These are phyloP conservation scores for Blastobotrys parvus DNA, from an alignment of 805 yeast species.

Conservation along the genomic window DNA sequence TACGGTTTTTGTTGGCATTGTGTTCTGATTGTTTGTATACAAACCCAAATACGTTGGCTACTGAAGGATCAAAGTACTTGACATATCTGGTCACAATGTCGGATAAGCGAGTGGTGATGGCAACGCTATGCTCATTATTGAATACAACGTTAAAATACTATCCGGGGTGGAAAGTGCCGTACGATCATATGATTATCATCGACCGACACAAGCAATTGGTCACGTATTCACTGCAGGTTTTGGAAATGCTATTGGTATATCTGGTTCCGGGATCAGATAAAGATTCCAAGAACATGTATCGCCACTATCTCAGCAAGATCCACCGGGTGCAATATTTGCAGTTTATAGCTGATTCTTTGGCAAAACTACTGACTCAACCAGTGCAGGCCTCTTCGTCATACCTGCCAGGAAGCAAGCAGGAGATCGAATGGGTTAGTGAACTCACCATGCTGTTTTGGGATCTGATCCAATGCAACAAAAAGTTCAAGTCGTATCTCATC, in stretches of 20 bases:
- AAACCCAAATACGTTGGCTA: slow-evolving; percentile 34
- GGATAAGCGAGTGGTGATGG: slow-evolving; percentile 40
- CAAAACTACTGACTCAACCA: slow-evolving; percentile 29
- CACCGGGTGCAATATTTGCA: slow-evolving; percentile 29
- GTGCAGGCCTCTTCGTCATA: slow-evolving; percentile 30
- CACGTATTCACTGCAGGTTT: slow-evolving; percentile 50
- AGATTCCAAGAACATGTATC: slow-evolving; percentile 22
- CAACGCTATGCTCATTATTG: slow-evolving; percentile 56
- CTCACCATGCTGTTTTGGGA: slow-evolving; percentile 66
- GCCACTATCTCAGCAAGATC: slow-evolving; percentile 27
- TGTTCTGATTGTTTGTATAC: slow-evolving; percentile 55
- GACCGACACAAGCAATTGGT: slow-evolving; percentile 32
- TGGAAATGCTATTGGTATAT: slow-evolving; percentile 53
- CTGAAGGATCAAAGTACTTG: slow-evolving; percentile 52
- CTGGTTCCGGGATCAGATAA: slow-evolving; percentile 41
- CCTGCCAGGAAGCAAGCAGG: slow-evolving; percentile 23
- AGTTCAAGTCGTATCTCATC: slow-evolving; percentile 29
- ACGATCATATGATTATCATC: slow-evolving; percentile 22
- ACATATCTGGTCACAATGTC: slow-evolving; percentile 45
- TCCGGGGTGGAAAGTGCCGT: slow-evolving; percentile 29
- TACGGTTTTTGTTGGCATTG: slow-evolving; percentile 53
- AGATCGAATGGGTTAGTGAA: slow-evolving; percentile 43
- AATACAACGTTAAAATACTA: slow-evolving; percentile 42
- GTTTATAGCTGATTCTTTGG: slow-evolving; percentile 24
- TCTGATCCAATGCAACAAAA: slow-evolving; percentile 60